Evolutionary conservation across 2,329 filamentous ascomycete genomes (phyloP).

Genomic region (Aschersonia sp.): DNA sequence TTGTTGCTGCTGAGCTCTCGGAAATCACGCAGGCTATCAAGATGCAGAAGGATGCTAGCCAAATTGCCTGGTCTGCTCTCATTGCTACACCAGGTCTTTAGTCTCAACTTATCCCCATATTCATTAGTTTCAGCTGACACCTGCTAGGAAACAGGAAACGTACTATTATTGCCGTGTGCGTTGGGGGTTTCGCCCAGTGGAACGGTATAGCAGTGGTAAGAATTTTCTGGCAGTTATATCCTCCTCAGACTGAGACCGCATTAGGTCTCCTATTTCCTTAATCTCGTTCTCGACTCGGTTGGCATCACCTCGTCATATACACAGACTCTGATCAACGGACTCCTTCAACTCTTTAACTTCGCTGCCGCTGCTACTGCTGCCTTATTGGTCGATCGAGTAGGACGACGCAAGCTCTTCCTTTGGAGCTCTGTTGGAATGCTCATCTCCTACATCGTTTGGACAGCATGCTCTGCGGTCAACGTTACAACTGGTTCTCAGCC

Average conservation of each 20-base stretch:
- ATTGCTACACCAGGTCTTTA: constrained; percentile 1
- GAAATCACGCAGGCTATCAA: not conserved
- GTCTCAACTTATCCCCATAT: too few relatives aligned
- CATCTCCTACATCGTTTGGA: constrained; percentile 20
- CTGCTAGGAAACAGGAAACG: constrained; percentile 20
- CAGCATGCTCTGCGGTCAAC: constrained; percentile 31
- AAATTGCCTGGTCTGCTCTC: constrained; percentile 9
- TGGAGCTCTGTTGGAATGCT: constrained; percentile 18
- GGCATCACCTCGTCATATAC: constrained; percentile 33
- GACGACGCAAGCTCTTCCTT: constrained; percentile 38
- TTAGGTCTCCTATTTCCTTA: constrained; percentile 35
- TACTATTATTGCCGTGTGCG: constrained; percentile 5
- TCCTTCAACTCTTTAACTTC: constrained; percentile 38
- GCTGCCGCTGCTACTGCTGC: constrained; percentile 36
- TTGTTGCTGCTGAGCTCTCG: not conserved
- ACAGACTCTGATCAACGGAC: constrained; percentile 33
- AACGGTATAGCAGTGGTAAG: constrained; percentile 29
- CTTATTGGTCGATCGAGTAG: constrained; percentile 37
- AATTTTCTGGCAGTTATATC: too few relatives aligned
- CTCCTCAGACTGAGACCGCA: too few relatives aligned
- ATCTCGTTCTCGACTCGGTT: constrained; percentile 32
- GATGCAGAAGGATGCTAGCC: not conserved
- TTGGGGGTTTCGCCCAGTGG: constrained; percentile 31
- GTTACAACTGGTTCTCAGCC: constrained; percentile 27
- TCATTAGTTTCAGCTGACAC: constrained; percentile 7